A percentile compares a stretch with the other conserved stretches of the same genome.
Conservation (phyloP, 2,329 filamentous ascomycete species). For the Colletotrichum orchidophilum region DNA sequence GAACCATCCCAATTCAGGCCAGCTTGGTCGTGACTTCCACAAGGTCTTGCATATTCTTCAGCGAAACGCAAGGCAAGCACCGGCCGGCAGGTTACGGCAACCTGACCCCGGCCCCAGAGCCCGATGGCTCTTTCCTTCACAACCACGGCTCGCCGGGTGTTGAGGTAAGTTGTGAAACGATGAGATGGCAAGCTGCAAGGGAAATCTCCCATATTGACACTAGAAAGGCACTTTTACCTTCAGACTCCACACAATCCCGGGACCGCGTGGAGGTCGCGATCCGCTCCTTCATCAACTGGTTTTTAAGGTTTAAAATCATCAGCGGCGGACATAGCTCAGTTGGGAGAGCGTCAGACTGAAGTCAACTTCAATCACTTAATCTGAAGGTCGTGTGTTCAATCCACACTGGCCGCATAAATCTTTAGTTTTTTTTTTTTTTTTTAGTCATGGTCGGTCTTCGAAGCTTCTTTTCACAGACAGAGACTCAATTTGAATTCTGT, state of each 20-base stretch:
- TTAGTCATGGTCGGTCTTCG: background rate
- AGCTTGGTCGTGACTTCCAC: background rate
- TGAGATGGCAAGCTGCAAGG: no score
- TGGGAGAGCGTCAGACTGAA: conserved; percentile 34
- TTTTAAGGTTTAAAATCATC: rapidly evolving
- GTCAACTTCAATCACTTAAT: conserved; percentile 31
- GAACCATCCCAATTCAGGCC: background rate
- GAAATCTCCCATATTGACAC: no score
- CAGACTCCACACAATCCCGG: no score
- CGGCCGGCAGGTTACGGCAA: no score
- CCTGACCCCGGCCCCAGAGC: no score
- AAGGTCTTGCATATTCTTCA: background rate
- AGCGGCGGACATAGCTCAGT: conserved; percentile 33
- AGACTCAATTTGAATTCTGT: background rate
- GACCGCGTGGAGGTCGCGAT: no score
- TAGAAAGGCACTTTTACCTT: no score
- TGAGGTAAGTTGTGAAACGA: no score
- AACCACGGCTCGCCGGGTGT: no score
- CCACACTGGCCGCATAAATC: conserved; percentile 25
- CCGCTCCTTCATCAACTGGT: no score
- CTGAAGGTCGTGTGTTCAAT: conserved; percentile 31
- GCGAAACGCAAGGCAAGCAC: no score
- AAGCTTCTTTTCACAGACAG: background rate
- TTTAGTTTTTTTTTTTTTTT: background rate
- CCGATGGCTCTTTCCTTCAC: no score